These are phyloP conservation scores for Monosporascus cannonballus DNA, from an alignment of 2,329 filamentous ascomycete genomes.

Conservation along the genomic window DNA sequence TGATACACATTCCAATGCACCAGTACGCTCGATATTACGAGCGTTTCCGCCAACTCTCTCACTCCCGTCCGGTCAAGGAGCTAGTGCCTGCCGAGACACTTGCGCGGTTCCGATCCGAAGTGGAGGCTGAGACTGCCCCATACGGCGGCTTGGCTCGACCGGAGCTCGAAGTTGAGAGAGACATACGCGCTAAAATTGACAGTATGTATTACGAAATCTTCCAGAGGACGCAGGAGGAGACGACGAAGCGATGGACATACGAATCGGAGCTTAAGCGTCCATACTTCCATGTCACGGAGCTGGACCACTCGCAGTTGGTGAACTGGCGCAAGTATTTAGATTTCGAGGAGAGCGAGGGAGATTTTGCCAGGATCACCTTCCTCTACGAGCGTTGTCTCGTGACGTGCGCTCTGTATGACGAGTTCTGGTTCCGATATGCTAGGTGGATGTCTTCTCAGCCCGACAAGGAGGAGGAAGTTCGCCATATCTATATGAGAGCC, in stretches of 20 bases:
- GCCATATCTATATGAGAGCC: constrained; percentile 86
- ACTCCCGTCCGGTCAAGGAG: constrained; percentile 65
- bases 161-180: constrained; percentile 76
- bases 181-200: constrained; percentile 75
- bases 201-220: constrained; percentile 76
- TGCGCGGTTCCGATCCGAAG: constrained; percentile 62
- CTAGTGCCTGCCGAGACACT: constrained; percentile 65
- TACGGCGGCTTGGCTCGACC: constrained; percentile 50
- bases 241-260: constrained; percentile 88
- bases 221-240: constrained; percentile 75
- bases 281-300: constrained; percentile 92
- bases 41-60: constrained; percentile 72
- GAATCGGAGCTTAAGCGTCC: constrained; percentile 92
- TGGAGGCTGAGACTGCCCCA: constrained; percentile 57
- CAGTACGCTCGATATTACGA: constrained; percentile 95
- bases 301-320: constrained; percentile 74
- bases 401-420: constrained; percentile 89
- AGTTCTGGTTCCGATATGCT: constrained; percentile 97
- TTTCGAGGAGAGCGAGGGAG: constrained; percentile 83
- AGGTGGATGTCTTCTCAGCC: constrained; percentile 84
- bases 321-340: constrained; percentile 98
- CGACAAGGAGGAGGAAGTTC: constrained; percentile 80
- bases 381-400: constrained; percentile 92
- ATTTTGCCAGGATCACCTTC: constrained; percentile 68
- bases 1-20: constrained; percentile 89